Percentiles rank a stretch among this genome's conserved stretches.
Evolutionary conservation across 345 rosid species (phyloP).

Genomic region (Gossypium sturtianum): DNA sequence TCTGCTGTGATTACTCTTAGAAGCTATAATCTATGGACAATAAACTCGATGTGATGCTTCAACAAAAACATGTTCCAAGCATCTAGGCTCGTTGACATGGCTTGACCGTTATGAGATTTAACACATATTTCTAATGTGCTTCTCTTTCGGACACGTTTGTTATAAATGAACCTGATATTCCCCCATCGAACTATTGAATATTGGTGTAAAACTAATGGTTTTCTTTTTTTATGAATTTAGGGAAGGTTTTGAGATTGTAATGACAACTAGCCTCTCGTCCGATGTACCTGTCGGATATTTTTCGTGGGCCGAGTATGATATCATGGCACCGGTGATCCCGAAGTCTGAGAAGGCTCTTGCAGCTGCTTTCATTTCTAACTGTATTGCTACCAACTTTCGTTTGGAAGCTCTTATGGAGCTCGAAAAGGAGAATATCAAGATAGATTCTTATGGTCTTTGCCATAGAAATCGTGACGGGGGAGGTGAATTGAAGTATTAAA

Average conservation of each 20-base stretch:
- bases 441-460: conserved; percentile 91
- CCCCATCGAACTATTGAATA: not conserved
- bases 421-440: conserved; percentile 46
- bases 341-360: conserved; percentile 83
- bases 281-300: conserved; percentile 99
- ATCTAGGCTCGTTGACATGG: not conserved
- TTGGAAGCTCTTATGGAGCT: conserved; percentile 73
- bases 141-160: not conserved
- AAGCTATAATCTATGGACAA: not conserved
- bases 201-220: conserved; percentile 1
- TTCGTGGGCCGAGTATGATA: conserved; percentile 97
- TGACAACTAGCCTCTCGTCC: conserved; percentile 98
- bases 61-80: too few species aligned
- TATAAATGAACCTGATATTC: not conserved
- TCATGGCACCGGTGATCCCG: conserved; percentile 83
- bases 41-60: too few species aligned
- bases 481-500: conserved; percentile 32
- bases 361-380: conserved; percentile 96
- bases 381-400: conserved; percentile 83
- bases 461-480: conserved; percentile 69
- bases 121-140: not conserved
- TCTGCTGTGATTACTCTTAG: not conserved
- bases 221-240: conserved; percentile 30
- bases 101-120: not conserved
- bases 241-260: conserved; percentile 63